Percentiles rank a stretch among this genome's conserved stretches.
These are phyloP conservation scores for Aspergillus ochraceus DNA, from an alignment of 2,329 filamentous ascomycete species.

Conservation along the genomic window DNA sequence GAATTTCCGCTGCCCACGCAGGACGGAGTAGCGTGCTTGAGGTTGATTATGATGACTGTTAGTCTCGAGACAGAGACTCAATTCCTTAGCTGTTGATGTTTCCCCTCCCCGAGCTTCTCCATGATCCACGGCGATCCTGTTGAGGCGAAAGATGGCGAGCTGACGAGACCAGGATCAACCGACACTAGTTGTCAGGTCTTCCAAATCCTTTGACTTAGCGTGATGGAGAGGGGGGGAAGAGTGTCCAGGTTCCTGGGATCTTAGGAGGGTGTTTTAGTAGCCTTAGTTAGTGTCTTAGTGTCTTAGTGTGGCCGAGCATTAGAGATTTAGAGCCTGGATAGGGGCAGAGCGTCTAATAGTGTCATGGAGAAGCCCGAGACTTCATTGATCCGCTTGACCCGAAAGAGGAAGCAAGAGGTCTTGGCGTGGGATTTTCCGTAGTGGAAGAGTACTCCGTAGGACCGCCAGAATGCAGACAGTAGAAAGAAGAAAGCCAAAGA, in stretches of 20 bases:
- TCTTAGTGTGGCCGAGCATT: neutral
- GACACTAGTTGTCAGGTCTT: slow-evolving; percentile 10
- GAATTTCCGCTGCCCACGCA: neutral
- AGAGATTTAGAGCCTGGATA: neutral
- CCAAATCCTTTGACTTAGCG: slow-evolving; percentile 15
- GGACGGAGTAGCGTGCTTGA: neutral
- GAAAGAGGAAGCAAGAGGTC: neutral
- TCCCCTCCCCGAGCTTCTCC: neutral
- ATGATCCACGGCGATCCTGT: neutral
- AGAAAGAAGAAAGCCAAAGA: neutral
- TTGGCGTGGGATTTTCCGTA: no score
- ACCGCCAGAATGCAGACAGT: neutral
- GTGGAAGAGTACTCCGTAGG: no score
- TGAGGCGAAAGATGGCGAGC: neutral
- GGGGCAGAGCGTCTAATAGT: neutral
- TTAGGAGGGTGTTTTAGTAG: neutral
- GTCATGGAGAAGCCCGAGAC: neutral
- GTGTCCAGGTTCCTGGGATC: slow-evolving; percentile 15
- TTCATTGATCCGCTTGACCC: neutral
- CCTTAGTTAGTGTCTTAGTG: neutral
- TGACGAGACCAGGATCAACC: slow-evolving; percentile 5
- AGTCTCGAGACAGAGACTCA: neutral
- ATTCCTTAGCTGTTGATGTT: neutral
- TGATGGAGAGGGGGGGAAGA: neutral
- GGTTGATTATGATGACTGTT: neutral